Percentiles rank a stretch among this genome's conserved stretches.
phyloP scores from a whole-genome alignment of 176 grass and related monocot genomes.

The Hsuehochloa calcarea region DNA sequence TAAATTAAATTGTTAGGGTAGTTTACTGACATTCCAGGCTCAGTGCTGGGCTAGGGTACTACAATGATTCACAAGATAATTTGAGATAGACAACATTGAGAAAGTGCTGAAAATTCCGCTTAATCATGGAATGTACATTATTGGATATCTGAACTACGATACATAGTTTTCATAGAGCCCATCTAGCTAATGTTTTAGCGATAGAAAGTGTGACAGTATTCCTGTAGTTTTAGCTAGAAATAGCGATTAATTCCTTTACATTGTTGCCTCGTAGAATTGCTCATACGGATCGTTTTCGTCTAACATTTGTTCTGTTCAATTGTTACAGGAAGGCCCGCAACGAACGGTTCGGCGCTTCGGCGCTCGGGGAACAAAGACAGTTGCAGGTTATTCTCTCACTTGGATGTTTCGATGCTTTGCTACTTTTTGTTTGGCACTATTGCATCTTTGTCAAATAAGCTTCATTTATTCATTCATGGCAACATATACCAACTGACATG shows the following conservation, averaged over 20 bases:
- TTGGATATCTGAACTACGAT: background rate
- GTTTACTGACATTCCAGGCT: too few relatives aligned
- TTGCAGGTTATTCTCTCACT: background rate
- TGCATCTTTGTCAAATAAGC: background rate
- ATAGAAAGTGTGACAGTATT: too few relatives aligned
- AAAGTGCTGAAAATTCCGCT: background rate
- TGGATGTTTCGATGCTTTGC: background rate
- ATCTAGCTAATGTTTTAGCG: too few relatives aligned
- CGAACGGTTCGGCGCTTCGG: background rate
- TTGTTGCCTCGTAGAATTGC: background rate
- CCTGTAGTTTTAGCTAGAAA: too few relatives aligned
- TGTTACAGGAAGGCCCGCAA: slow-evolving; percentile 20
- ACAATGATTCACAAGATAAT: background rate
- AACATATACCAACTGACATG: background rate
- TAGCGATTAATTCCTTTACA: too few relatives aligned
- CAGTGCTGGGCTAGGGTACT: too few relatives aligned
- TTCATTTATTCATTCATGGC: background rate
- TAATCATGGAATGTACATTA: background rate
- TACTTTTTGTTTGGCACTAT: background rate
- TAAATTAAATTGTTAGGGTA: too few relatives aligned
- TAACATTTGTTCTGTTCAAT: background rate
- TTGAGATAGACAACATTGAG: background rate
- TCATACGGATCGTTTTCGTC: background rate
- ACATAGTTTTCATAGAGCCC: background rate
- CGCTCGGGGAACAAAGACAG: background rate